A percentile compares a stretch with the other conserved stretches of the same genome.
Evolutionary conservation across 805 yeast species (phyloP).

Genomic region (Jamesozyma spencerorum): DNA sequence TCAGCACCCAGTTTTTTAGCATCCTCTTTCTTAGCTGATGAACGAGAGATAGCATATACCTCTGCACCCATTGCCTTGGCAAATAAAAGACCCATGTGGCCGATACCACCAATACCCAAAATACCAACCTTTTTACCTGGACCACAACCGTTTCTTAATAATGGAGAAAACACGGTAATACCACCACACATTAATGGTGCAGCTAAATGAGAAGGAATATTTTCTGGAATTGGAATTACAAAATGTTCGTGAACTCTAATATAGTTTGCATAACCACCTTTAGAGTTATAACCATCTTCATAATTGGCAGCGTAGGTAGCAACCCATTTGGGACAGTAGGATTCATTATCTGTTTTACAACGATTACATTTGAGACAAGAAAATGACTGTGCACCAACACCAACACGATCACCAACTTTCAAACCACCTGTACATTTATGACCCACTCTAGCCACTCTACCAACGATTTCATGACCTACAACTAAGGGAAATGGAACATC

Average conservation of each 20-base stretch:
- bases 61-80: constrained; percentile 54
- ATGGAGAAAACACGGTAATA: constrained; percentile 60
- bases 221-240: constrained; percentile 55
- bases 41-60: constrained; percentile 49
- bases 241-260: constrained; percentile 56
- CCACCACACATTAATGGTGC: constrained; percentile 80
- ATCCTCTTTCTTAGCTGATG: constrained; percentile 39
- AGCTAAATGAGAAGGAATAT: constrained; percentile 42
- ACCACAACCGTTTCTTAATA: constrained; percentile 43
- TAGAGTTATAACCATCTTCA: constrained; percentile 39
- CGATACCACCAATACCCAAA: constrained; percentile 49
- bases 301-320: constrained; percentile 42
- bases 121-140: constrained; percentile 46
- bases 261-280: constrained; percentile 63
- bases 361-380: constrained; percentile 55
- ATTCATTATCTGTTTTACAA: constrained; percentile 48
- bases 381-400: constrained; percentile 62
- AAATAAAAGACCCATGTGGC: constrained; percentile 47
- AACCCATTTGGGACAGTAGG: constrained; percentile 42
- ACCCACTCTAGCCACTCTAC: constrained; percentile 52
- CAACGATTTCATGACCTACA: constrained; percentile 63
- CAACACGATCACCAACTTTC: constrained; percentile 68
- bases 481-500: constrained; percentile 29
- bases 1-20: constrained; percentile 47
- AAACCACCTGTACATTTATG: constrained; percentile 37